phyloP scores from a whole-genome alignment of 208 protist genomes.

The Wallacemonas sp. region DNA sequence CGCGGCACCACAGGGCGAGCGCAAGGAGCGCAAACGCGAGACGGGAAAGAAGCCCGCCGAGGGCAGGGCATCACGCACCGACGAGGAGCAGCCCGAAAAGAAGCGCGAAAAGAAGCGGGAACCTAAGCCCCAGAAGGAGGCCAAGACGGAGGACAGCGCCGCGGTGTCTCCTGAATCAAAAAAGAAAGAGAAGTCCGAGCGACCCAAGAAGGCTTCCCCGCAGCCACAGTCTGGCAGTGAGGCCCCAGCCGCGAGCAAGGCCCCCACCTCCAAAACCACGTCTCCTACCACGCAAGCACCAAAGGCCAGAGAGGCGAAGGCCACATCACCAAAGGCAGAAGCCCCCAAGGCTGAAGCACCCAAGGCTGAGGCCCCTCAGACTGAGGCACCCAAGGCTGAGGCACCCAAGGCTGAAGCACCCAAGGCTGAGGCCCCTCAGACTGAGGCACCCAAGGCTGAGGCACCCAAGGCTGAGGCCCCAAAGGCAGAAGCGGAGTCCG shows the following conservation, averaged over 20 bases:
- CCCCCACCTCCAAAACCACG: not conserved
- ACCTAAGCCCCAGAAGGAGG: slow-evolving; percentile 6
- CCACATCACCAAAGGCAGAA: not conserved
- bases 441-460: slow-evolving; percentile 4
- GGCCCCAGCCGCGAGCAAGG: not conserved
- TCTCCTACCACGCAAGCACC: no score
- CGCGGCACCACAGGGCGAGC: not conserved
- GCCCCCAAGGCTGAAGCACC: slow-evolving; percentile 5
- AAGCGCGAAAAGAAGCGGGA: slow-evolving; percentile 17
- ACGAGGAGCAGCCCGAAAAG: slow-evolving; percentile 15
- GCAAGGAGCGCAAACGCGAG: slow-evolving; percentile 1
- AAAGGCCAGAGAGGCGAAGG: slow-evolving; percentile 9
- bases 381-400: not conserved
- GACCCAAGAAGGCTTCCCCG: slow-evolving; percentile 18
- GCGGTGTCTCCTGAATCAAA: slow-evolving; percentile 5
- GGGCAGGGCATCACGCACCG: slow-evolving; percentile 16
- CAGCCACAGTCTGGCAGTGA: slow-evolving; percentile 15
- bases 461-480: slow-evolving; percentile 3
- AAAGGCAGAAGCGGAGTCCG: not conserved
- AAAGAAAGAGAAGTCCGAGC: slow-evolving; percentile 20
- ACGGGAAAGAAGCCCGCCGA: slow-evolving; percentile 5
- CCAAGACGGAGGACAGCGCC: not conserved
- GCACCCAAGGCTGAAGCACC: not conserved
- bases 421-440: slow-evolving; percentile 5
- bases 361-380: slow-evolving; percentile 10